Base-by-base conservation (phyloP, 2,329 filamentous ascomycete genomes). In the Xylaria sp. region DNA sequence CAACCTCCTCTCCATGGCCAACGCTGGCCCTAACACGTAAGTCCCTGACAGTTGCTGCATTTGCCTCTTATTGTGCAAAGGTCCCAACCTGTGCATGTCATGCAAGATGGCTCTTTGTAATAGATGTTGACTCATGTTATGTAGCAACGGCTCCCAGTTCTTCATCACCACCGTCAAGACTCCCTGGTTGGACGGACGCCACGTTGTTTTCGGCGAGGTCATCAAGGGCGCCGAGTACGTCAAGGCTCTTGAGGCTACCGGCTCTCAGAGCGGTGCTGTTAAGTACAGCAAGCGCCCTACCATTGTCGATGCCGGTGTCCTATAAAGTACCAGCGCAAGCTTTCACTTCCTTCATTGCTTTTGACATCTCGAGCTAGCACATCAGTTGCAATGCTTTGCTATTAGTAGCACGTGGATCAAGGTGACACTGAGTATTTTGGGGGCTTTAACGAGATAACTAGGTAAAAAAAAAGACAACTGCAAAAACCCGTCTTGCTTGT, bases 131-230 rank as follows among this genome's bases (percentile, higher is more conserved):
- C 54, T 18, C 46, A 10, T 23, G 7, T 46, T 23, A 30, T 78
- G 78, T 64, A 96, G 94, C 76, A 99, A 99, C 80, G 94, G 94
- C 71, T 96, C 91, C 55, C 93, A 97, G 78, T 97, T 97, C 84
- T 97, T 97, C 83, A 80, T 97, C 74, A 97, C 93, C 71, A 97
- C 93, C 59, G 91, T 96, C 54, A 83, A 87, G 62, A 97, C 94
- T 62, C 87, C 87, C 58, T 96, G 96, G 83, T 82, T 94, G 68
- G 83, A 94, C 75, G 85, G 84, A 73, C 88, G 88, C 76, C 90
- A 94, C 82, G 89, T 92, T 76, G 89, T 92, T 74, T 92, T 92
- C 78, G 91, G 90, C 74, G 81, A 90, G 79, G 88, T 92, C 52
- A 78, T 78, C 64, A 61, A 74, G 1, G 63, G 75, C 0, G 67